A percentile compares a stretch with the other conserved stretches of the same genome.
These are phyloP conservation scores for Fistulifera solaris DNA, from an alignment of 108 stramenopile species.

Conservation along the genomic window DNA sequence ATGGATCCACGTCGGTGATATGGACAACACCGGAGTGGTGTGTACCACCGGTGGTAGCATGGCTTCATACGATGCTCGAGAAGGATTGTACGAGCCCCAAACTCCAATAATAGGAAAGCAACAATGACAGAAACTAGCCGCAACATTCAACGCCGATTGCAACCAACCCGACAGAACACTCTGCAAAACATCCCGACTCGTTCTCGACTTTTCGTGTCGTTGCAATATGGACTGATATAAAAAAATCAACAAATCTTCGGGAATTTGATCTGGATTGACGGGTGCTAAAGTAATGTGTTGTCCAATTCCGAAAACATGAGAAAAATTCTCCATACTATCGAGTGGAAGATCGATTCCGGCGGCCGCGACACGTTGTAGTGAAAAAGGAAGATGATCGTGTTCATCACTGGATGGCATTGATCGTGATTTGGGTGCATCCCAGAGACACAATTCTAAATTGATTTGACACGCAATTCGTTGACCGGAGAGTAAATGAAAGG, in stretches of 20 bases:
- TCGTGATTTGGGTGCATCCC: constrained; percentile 49
- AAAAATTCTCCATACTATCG: constrained; percentile 44
- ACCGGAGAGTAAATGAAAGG: constrained; percentile 17
- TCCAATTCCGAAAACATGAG: constrained; percentile 71
- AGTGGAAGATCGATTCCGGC: constrained; percentile 13
- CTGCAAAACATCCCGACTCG: constrained; percentile 15
- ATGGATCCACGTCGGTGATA: no score
- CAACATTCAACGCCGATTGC: constrained; percentile 66
- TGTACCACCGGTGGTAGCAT: no score
- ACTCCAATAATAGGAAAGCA: constrained; percentile 70
- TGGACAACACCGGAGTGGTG: no score
- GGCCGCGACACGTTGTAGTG: constrained; percentile 14
- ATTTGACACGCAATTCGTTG: constrained; percentile 21
- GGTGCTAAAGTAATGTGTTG: constrained; percentile 69
- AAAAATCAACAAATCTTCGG: constrained; percentile 14
- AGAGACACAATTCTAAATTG: constrained; percentile 54
- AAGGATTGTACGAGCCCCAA: constrained; percentile 47
- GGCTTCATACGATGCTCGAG: not conserved
- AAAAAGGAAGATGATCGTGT: constrained; percentile 4
- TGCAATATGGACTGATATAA: constrained; percentile 16
- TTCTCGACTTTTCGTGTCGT: constrained; percentile 24
- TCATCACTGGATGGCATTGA: not conserved
- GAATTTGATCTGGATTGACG: constrained; percentile 12
- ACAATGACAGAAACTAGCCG: constrained; percentile 48
- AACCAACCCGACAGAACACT: constrained; percentile 28